These are phyloP conservation scores for Gentiana straminea DNA, from an alignment of 257 asterid genomes.

Conservation along the genomic window DNA sequence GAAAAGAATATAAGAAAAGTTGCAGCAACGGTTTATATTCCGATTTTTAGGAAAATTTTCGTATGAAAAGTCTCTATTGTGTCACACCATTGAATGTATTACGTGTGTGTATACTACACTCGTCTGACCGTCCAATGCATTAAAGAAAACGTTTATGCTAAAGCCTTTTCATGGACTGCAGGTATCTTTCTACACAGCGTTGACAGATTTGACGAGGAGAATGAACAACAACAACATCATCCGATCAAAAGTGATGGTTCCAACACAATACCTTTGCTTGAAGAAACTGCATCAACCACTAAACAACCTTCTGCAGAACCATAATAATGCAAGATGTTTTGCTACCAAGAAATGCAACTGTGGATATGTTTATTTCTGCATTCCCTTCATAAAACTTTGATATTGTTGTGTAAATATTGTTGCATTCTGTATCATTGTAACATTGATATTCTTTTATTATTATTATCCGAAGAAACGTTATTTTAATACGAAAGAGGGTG, in stretches of 20 bases:
- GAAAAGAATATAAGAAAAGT: no score
- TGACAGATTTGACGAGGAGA: constrained; percentile 66
- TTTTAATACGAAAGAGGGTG: no score
- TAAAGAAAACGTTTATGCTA: neutral
- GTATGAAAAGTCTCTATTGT: no score
- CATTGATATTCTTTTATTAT: no score
- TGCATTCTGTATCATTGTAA: no score
- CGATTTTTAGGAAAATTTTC: no score
- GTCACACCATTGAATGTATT: no score
- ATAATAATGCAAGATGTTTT: neutral
- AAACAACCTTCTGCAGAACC: constrained; percentile 13
- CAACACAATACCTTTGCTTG: constrained; percentile 56
- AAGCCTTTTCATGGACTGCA: constrained; percentile 14
- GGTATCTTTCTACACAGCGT: constrained; percentile 65
- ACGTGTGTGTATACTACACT: no score
- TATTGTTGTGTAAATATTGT: constrained; percentile 2
- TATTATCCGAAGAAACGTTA: no score
- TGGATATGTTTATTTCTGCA: constrained; percentile 6
- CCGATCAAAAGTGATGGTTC: constrained; percentile 24
- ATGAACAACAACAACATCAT: constrained; percentile 27
- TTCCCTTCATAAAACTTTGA: neutral
- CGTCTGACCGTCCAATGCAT: no score
- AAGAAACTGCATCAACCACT: constrained; percentile 19
- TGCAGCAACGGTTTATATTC: no score
- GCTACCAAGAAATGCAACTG: neutral